phyloP scores from a whole-genome alignment of 805 yeast species.

The Saccharomycopsis amapae region DNA sequence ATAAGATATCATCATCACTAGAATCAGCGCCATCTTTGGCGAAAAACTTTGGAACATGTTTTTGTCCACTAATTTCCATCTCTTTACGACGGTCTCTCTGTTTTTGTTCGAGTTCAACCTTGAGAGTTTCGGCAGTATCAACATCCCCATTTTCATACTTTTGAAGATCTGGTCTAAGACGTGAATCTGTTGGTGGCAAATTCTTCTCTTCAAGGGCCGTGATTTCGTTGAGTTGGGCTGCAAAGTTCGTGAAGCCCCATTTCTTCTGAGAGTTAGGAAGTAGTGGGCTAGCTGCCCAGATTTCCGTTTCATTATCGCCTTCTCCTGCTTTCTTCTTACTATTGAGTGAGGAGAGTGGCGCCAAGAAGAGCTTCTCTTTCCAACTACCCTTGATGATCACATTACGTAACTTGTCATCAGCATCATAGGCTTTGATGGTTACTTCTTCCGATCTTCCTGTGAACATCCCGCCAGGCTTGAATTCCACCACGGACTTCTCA shows the following conservation, averaged over 20 bases:
- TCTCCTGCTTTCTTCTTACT: slow-evolving; percentile 23
- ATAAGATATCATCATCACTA: slow-evolving; percentile 24
- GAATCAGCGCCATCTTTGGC: slow-evolving; percentile 22
- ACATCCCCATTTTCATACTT: slow-evolving; percentile 62
- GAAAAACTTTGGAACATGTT: slow-evolving; percentile 40
- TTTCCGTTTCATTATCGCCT: slow-evolving; percentile 29
- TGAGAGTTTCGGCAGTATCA: slow-evolving; percentile 64
- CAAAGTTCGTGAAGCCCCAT: slow-evolving; percentile 81
- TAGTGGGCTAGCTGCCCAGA: slow-evolving; percentile 71
- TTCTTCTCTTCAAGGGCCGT: slow-evolving; percentile 57
- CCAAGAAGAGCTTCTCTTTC: slow-evolving; percentile 60
- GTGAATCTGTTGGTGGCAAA: slow-evolving; percentile 81
- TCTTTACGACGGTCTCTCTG: slow-evolving; percentile 73
- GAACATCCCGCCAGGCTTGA: slow-evolving; percentile 79
- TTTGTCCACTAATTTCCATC: slow-evolving; percentile 37
- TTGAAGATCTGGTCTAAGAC: slow-evolving; percentile 81
- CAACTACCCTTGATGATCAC: slow-evolving; percentile 57
- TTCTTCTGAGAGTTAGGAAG: slow-evolving; percentile 51
- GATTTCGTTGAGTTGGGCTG: slow-evolving; percentile 75
- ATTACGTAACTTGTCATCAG: slow-evolving; percentile 22
- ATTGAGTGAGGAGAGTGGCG: slow-evolving; percentile 31
- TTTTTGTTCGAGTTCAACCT: slow-evolving; percentile 62
- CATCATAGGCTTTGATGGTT: slow-evolving; percentile 29
- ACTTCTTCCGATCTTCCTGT: slow-evolving; percentile 74
- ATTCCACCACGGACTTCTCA: slow-evolving; percentile 59